phyloP scores from a whole-genome alignment of 75 land plant species.

The Pinus albicaulis region DNA sequence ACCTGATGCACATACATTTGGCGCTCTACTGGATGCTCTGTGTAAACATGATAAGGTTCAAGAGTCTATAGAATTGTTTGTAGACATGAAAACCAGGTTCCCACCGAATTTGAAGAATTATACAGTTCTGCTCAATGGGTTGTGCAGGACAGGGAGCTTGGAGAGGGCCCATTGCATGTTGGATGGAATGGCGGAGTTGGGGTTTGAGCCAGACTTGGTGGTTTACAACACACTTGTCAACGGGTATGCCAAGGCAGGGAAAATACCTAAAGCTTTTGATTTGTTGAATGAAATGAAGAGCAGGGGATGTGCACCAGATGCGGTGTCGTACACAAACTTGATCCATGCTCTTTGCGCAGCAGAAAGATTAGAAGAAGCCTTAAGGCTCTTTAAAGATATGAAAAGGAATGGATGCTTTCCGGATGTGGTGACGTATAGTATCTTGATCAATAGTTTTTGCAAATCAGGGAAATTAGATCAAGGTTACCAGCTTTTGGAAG shows the following conservation, averaged over 20 bases:
- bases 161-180: constrained; percentile 66
- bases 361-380: constrained; percentile 58
- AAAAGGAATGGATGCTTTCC: constrained; percentile 39
- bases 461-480: constrained; percentile 40
- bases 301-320: constrained; percentile 52
- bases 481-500: constrained; percentile 50
- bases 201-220: constrained; percentile 65
- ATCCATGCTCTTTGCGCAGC: constrained; percentile 58
- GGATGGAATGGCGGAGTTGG: constrained; percentile 56
- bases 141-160: constrained; percentile 70
- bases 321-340: constrained; percentile 41
- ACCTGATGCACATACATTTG: constrained; percentile 48
- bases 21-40: constrained; percentile 63
- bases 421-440: constrained; percentile 59
- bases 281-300: constrained; percentile 55
- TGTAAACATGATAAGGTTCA: constrained; percentile 56
- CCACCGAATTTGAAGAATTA: constrained; percentile 52
- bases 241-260: constrained; percentile 55
- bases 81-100: constrained; percentile 51
- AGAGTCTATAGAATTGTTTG: constrained; percentile 57
- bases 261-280: constrained; percentile 50
- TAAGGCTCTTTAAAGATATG: constrained; percentile 50
- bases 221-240: constrained; percentile 62
- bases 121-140: constrained; percentile 65
- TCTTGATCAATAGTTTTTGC: constrained; percentile 66